phyloP scores from a whole-genome alignment of 441 rosid species.

The Aleurites moluccanus region DNA sequence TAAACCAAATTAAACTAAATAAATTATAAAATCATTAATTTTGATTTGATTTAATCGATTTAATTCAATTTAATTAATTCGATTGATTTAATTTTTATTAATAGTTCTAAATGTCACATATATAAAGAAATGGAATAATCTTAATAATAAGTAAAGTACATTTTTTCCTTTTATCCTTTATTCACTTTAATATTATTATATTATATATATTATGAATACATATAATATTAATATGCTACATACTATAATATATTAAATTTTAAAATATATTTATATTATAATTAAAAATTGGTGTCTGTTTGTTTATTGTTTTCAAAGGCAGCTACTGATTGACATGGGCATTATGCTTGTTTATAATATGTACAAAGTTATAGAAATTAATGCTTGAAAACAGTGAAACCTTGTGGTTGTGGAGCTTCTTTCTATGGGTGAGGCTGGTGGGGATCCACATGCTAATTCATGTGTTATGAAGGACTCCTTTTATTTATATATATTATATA shows the following conservation, averaged over 20 bases:
- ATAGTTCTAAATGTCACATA: background rate
- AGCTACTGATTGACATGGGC: slow-evolving; percentile 32
- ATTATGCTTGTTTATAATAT: slow-evolving; percentile 21
- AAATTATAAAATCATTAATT: too few species aligned
- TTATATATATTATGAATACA: too few species aligned
- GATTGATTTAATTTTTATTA: too few species aligned
- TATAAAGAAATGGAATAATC: slow-evolving; percentile 7
- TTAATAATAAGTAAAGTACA: background rate
- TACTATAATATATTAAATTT: too few species aligned
- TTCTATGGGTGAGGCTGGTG: slow-evolving; percentile 10
- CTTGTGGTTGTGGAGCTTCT: slow-evolving; percentile 4
- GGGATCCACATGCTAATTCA: slow-evolving; percentile 33
- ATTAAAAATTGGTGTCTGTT: background rate
- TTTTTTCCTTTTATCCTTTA: background rate
- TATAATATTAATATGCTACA: too few species aligned
- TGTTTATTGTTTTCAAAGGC: slow-evolving; percentile 10
- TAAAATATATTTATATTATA: background rate
- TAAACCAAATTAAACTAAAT: too few species aligned
- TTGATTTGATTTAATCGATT: too few species aligned
- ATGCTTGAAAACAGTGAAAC: slow-evolving; percentile 9
- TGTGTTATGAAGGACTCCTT: too few species aligned
- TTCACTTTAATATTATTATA: background rate
- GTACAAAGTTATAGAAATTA: background rate
- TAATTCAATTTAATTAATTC: too few species aligned
- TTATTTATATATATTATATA: too few species aligned